Evolutionary conservation across 192 early-diverging fungal genomes (phyloP).

Genomic region (Coemansia sp.): DNA sequence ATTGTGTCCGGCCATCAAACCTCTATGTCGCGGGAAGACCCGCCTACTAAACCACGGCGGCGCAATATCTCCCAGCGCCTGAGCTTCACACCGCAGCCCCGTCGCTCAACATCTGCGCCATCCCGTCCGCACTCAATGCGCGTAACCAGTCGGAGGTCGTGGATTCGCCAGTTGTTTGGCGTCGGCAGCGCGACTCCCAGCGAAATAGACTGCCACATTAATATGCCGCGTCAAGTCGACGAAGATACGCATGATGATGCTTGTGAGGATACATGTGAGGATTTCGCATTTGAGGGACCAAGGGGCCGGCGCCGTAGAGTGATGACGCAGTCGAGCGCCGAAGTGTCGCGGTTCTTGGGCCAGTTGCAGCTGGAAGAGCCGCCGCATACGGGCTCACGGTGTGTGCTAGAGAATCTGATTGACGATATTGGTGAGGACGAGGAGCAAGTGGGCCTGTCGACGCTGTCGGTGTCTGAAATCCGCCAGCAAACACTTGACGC

Average conservation of each 20-base stretch:
- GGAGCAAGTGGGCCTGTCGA: conserved; percentile 23
- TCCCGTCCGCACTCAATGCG: conserved; percentile 50
- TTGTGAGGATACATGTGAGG: not conserved
- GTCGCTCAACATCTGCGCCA: conserved; percentile 45
- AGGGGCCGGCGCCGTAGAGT: conserved; percentile 23
- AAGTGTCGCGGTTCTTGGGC: conserved; percentile 25
- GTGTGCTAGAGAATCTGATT: conserved; percentile 34
- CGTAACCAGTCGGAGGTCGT: conserved; percentile 30
- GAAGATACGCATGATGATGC: not conserved
- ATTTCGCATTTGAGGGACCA: not conserved
- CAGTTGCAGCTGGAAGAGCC: conserved; percentile 20
- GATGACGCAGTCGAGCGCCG: conserved; percentile 43
- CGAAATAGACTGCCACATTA: not conserved
- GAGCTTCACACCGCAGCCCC: conserved; percentile 35
- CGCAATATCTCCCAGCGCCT: conserved; percentile 20
- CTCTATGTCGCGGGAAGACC: too few species aligned
- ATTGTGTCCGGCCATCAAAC: not conserved
- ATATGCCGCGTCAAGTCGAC: not conserved
- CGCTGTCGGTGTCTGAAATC: conserved; percentile 35
- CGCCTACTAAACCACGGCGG: not conserved
- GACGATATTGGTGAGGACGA: conserved; percentile 50
- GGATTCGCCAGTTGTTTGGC: conserved; percentile 38
- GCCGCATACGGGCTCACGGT: not conserved
- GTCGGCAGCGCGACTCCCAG: conserved; percentile 1
- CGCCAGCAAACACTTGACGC: conserved; percentile 52